A percentile compares a stretch with the other conserved stretches of the same genome.
phyloP scores from a whole-genome alignment of 2,329 filamentous ascomycete genomes.

The Zalaria obscura region DNA sequence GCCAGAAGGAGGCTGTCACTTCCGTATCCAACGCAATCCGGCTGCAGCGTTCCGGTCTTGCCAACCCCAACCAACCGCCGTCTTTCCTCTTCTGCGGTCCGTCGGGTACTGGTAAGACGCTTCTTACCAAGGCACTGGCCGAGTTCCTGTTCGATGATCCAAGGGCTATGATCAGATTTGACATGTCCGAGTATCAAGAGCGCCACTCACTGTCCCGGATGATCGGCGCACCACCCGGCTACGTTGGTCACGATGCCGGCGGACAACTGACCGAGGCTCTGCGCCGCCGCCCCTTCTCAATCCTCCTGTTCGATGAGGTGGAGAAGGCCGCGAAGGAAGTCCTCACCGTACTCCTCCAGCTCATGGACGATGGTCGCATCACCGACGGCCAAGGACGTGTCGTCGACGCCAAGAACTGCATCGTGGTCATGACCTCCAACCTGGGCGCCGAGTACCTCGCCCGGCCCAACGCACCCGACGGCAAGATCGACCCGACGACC shows the following conservation, averaged over 20 bases:
- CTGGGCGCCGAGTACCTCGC: conserved; percentile 87
- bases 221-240: conserved; percentile 94
- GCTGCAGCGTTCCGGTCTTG: conserved; percentile 82
- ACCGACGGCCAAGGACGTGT: conserved; percentile 94
- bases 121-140: conserved; percentile 90
- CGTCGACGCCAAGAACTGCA: conserved; percentile 93
- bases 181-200: conserved; percentile 99
- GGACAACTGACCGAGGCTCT: conserved; percentile 92
- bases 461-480: conserved; percentile 62
- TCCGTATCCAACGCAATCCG: conserved; percentile 94
- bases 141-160: conserved; percentile 97
- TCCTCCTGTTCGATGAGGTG: conserved; percentile 92
- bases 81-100: conserved; percentile 98
- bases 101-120: conserved; percentile 93
- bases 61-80: conserved; percentile 91
- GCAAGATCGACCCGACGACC: conserved; percentile 73
- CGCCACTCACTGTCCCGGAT: conserved; percentile 88
- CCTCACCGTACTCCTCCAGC: conserved; percentile 89
- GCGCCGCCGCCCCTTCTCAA: conserved; percentile 90
- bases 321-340: conserved; percentile 98
- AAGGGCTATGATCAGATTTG: conserved; percentile 96
- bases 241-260: conserved; percentile 90
- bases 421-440: conserved; percentile 98
- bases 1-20: conserved; percentile 83
- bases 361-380: conserved; percentile 98